Evolutionary conservation across 805 yeast genomes (phyloP), one percentile per base, ranked within the genome.

Genomic region (Priceomyces carsonii): DNA sequence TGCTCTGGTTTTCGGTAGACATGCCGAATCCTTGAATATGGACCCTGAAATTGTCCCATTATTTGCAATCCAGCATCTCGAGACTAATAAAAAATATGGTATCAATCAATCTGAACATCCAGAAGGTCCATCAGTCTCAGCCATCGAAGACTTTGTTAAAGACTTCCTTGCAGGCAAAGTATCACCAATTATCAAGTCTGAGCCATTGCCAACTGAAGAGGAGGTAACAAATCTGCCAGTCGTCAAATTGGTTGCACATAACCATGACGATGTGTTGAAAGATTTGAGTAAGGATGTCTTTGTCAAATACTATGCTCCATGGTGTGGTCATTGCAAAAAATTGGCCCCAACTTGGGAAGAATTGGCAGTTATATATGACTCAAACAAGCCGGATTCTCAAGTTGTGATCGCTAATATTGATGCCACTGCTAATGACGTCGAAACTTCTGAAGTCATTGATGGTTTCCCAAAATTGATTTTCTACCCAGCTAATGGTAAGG

Each of bases 291-390:
- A 80, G 67, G 91, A 85, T 57, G 82, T 85, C 23, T 65, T 90
- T 38, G 95, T 91, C 38, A 85, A 87, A 70, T 91, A 90, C 68
- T 90, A 86, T 57, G 97, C 98, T 32, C 95, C 95, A 67, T 90
- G 96, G 96, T 89, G 96, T 72, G 95, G 96, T 30, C 96, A 89
- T 73, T 88, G 96, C 73, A 88, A 87, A 74, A 85, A 77, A 65
- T 74, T 89, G 60, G 91, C 91, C 34, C 96, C 96, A 56, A 73
- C 71, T 39, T 91, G 80, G 72, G 95, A 86, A 59, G 93, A 90
- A 58, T 77, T 93, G 47, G 97, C 91, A 34, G 80, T 69, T 33
- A 51, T 83, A 36, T 85, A 74, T 63, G 70, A 68, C 41, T 61
- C 72, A 33, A 79, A 80, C 55, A 59, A 64, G 35, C 66, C 66